phyloP scores from a whole-genome alignment of 805 yeast species.

The Debaryomyces castellii region DNA sequence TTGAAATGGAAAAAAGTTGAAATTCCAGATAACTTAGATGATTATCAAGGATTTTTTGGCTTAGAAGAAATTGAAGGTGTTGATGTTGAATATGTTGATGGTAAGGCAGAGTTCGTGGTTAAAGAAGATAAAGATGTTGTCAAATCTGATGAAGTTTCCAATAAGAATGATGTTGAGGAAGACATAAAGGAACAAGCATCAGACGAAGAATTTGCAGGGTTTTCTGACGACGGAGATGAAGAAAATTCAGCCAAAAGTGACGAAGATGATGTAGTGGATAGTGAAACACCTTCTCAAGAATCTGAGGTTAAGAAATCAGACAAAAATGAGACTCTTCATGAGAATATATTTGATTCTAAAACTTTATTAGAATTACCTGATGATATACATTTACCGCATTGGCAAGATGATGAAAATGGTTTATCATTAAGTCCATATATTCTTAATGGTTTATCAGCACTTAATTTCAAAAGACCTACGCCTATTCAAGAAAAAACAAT shows the following conservation, averaged over 20 bases:
- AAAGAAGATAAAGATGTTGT: conserved; percentile 25
- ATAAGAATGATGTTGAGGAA: conserved; percentile 15
- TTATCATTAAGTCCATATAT: conserved; percentile 52
- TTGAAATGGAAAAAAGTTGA: conserved; percentile 80
- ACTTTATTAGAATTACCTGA: conserved; percentile 4
- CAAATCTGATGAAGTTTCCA: conserved; percentile 5
- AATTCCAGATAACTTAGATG: conserved; percentile 79
- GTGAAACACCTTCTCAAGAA: background rate
- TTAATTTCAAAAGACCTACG: conserved; percentile 72
- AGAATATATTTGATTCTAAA: background rate
- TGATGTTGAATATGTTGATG: conserved; percentile 71
- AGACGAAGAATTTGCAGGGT: conserved; percentile 17
- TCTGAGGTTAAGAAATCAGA: background rate
- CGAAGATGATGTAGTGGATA: conserved; percentile 3
- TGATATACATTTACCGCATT: conserved; percentile 51
- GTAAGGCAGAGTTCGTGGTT: conserved; percentile 55
- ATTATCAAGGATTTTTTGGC: conserved; percentile 89
- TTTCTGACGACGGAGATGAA: conserved; percentile 1
- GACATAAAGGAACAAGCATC: conserved; percentile 15
- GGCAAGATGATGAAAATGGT: conserved; percentile 49
- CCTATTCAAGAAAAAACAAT: conserved; percentile 77
- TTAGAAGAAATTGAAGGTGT: conserved; percentile 94
- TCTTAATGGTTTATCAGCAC: conserved; percentile 57
- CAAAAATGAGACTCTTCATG: background rate
- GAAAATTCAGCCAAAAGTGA: background rate